Base-by-base conservation (phyloP, 1,139 yeast species). In the Debaryomyces nepalensis region DNA sequence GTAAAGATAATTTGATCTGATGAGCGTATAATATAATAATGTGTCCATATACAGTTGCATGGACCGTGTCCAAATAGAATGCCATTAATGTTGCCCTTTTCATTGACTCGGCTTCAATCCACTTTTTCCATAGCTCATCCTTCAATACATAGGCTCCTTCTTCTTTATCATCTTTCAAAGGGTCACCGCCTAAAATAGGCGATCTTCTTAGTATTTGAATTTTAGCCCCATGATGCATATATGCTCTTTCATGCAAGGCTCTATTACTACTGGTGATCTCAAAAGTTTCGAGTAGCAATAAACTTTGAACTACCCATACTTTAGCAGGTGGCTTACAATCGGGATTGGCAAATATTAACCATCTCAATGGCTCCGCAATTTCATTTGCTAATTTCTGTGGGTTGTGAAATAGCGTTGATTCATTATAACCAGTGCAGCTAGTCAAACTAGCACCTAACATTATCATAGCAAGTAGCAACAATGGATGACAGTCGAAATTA, bases 181-280 rank as follows among this genome's bases (percentile, higher is more conserved):
- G 85, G 50, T 80, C 82, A 1, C 86, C 86, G 9, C 85, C 87
- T 26, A 85, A 58, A 2, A 83, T 76, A 0, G 91, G 86, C 5
- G 85, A 79, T 51, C 93, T 68, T 47, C 91, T 66, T 26, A 86
- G 63, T 26, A 86, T 59, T 59, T 86, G 93, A 29, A 84, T 77
- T 3, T 86, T 81, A 0, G 88, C 77, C 3, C 88, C 91, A 57
- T 84, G 91, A 51, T 86, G 89, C 6, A 86, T 67, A 53, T 79
- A 84, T 0, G 87, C 85, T 35, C 95, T 61, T 54, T 85, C 91
- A 55, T 85, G 91, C 41, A 83, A 59, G 16, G 60, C 59, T 41
- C 86, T 63, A 47, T 70, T 63, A 29, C 81, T 58, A 29, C 55
- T 51, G 5, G 58, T 53, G 45, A 81, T 75, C 55, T 86, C 95